A percentile compares a stretch with the other conserved stretches of the same genome.
Evolutionary conservation across 768 basidiomycete species (phyloP).

Genomic region (Calocybe gangraenosa): DNA sequence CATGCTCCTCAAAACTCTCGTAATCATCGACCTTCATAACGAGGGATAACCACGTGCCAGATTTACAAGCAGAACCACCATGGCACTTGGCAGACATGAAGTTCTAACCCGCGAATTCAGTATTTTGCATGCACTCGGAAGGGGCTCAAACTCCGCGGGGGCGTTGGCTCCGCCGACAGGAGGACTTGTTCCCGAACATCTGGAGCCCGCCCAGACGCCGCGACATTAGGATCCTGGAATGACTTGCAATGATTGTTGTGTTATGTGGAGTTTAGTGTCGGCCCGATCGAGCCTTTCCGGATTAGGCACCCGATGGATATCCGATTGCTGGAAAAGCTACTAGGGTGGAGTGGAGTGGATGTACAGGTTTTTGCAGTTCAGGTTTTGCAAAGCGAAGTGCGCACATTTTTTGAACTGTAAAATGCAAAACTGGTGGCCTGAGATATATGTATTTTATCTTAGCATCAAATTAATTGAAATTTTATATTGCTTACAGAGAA

Average conservation of each 20-base stretch:
- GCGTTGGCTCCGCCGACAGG: neutral
- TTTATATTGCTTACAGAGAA: no score
- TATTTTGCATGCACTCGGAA: neutral
- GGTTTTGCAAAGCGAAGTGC: no score
- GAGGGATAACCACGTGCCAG: neutral
- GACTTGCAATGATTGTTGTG: neutral
- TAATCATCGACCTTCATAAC: neutral
- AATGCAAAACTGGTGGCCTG: no score
- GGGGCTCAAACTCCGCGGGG: conserved; percentile 1
- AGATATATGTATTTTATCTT: no score
- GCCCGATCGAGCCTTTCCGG: no score
- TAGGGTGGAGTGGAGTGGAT: no score
- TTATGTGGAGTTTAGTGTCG: neutral
- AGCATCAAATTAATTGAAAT: no score
- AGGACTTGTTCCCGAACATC: neutral
- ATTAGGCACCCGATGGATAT: neutral
- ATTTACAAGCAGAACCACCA: neutral
- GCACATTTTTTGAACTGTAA: no score
- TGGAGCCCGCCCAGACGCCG: neutral
- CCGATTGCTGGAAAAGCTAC: no score
- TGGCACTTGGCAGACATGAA: neutral
- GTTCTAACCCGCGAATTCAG: neutral
- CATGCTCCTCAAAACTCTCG: neutral
- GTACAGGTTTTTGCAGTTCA: no score
- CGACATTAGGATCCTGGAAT: neutral